Evolutionary conservation across 495 filamentous ascomycete species (phyloP).

Genomic region (Cercophora scortea): DNA sequence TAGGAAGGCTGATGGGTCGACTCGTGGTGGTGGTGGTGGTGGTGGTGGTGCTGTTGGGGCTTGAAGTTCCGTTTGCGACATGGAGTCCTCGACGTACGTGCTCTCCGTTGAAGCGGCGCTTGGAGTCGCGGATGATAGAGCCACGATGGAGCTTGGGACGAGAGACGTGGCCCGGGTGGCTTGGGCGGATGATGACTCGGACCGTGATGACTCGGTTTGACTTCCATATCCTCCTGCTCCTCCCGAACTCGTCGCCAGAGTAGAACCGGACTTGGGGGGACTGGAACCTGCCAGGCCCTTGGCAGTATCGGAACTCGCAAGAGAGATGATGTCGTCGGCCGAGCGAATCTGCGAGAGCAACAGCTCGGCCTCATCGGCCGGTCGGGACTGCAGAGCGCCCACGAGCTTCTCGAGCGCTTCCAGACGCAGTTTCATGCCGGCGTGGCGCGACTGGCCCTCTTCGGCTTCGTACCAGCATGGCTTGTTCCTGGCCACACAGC

Average conservation of each 20-base stretch:
- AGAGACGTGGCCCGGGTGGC: neutral
- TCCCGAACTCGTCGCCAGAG: neutral
- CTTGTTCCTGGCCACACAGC: constrained; percentile 9
- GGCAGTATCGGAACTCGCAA: neutral
- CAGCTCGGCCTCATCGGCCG: constrained; percentile 14
- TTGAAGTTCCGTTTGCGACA: neutral
- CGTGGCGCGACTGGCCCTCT: constrained; percentile 20
- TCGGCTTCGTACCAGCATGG: constrained; percentile 21
- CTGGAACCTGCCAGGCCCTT: neutral
- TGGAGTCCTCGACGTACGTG: no score
- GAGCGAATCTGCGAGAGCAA: constrained; percentile 8
- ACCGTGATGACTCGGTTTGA: no score
- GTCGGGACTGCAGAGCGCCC: constrained; percentile 10
- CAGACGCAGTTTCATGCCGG: constrained; percentile 14
- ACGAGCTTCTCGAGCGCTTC: constrained; percentile 18
- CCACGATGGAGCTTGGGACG: neutral
- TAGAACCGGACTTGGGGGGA: no score
- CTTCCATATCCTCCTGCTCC: no score
- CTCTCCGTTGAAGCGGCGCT: neutral
- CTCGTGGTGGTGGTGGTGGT: neutral
- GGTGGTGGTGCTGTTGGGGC: neutral
- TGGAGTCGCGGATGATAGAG: neutral
- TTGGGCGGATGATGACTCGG: neutral
- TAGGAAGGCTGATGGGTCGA: constrained; percentile 3
- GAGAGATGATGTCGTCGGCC: constrained; percentile 7